Base-by-base conservation (phyloP, 306 rosid genomes). In the Dryas drummondii region DNA sequence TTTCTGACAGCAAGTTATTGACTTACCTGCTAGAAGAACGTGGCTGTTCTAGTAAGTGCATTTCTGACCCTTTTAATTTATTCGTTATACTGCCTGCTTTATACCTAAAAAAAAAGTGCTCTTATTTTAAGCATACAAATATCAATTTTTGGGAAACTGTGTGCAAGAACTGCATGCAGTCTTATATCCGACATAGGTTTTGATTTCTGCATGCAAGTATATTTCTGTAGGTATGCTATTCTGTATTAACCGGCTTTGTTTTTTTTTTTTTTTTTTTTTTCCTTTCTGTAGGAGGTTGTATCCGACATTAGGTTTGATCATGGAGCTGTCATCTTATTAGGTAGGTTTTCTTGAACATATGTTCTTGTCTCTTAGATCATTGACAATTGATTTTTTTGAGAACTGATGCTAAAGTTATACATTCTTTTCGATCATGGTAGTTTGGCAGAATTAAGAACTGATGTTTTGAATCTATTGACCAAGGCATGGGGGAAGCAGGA, bases 241-340 rank as follows among this genome's bases (percentile, higher is more conserved):
- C 14, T 62, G 67, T 40, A 27, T 27, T 74, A 70, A 81, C 65
- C 67, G 27, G 59, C 59, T 73, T 76, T 76, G 37, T 32, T 32
- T 32, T 32, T 32, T 1, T 32, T 32, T 32, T 32, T 32, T 32
- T 1, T 32, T 32, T 32, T 32, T 32, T 32, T 32, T 27, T 27
- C 1, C 37, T 71, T 85, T 79, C 71, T 80, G 68, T 47, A 90
- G 98, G 98, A 78, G 87, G 94, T 60, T 91, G 97, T 81, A 91
- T 89, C 71, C 87, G 93, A 22, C 93, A 93, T 71, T 32, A 85
- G 54, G 81, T 82, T 82, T 87, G 91, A 93, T 76, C 84, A 90
- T 81, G 96, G 96, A 85, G 96, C 97, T 66, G 82, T 89, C 74
- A 83, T 93, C 70, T 70, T 86, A 52, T 76, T 89, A 80, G 97